Base-by-base conservation (phyloP, 768 basidiomycete genomes). In the Termitomyces sp. region DNA sequence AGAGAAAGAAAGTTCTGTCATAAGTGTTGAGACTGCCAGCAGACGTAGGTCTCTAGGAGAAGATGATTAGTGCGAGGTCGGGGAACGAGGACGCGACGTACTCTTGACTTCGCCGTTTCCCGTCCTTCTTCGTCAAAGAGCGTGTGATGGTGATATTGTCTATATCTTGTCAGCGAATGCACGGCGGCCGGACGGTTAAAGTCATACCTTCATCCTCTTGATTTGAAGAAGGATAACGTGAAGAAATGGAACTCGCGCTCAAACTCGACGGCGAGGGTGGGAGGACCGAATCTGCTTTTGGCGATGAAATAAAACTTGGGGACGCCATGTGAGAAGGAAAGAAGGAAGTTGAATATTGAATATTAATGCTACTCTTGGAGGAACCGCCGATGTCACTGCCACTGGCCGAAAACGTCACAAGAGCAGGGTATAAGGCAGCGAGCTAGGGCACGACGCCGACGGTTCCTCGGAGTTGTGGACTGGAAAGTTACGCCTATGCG, bases 1-100 rank as follows among this genome's bases (percentile, higher is more conserved):
- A 62, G 83, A 83, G 68, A 91, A 94, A 5, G 88, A 90, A 45
- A 93, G 80, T 68, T 94, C 92, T 13, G 92, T 93, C 65, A 94
- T 90, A 67, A 88, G 89, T 0, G 90, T 89, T 33, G 90, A 91
- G 65, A 91, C 76, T 39, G 90, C 89, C 41, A 93, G 74, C 47
- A 91, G 68, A 55, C 83, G 87, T 45, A 94, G 76, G 68, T 92
- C 88, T 55, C 89, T 92, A 72, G 51, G 54, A 47, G 44, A 44
- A 51, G 26, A 39, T 12, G 31, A 57, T 59, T 24, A 60, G 22
- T 31, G 31, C 36, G 50, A 55, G 53, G 46, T 18, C 48, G 57
- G 54, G 24, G 31, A n/a, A 48, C 49, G 45, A 62, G 55, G 58
- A 66, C 60, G 62, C 55, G 64, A 82, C 88, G 70, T 69, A 90